Conservation (phyloP, 768 basidiomycete species). For the Mycena vulgaris region DNA sequence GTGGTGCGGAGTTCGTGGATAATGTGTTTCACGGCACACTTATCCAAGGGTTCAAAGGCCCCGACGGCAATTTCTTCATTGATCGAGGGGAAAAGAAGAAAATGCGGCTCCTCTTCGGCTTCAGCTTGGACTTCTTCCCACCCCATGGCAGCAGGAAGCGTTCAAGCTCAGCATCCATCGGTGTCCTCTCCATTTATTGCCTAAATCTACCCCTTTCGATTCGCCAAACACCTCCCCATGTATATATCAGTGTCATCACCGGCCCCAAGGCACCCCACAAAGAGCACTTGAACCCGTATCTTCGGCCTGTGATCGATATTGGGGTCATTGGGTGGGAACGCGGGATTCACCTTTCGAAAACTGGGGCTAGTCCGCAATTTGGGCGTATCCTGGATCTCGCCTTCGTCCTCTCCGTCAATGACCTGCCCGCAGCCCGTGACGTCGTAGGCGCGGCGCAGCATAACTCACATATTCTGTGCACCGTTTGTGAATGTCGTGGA, state of each 20-base stretch:
- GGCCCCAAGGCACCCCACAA: slow-evolving; percentile 41
- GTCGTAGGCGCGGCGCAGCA: slow-evolving; percentile 38
- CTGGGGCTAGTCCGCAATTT: slow-evolving; percentile 6
- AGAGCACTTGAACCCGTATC: slow-evolving; percentile 44
- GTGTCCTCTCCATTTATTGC: slow-evolving; percentile 45
- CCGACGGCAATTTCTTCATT: slow-evolving; percentile 33
- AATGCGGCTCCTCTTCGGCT: slow-evolving; percentile 37
- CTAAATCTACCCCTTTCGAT: slow-evolving; percentile 46
- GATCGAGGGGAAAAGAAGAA: slow-evolving; percentile 22
- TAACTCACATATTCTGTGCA: slow-evolving; percentile 42
- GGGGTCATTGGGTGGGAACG: slow-evolving; percentile 35
- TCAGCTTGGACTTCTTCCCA: slow-evolving; percentile 49
- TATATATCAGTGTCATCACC: slow-evolving; percentile 44
- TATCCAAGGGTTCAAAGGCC: not conserved
- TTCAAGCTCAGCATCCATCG: slow-evolving; percentile 37
- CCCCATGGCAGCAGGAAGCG: slow-evolving; percentile 36
- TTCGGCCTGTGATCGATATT: slow-evolving; percentile 46
- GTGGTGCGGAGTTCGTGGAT: not conserved
- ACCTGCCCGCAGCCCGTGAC: slow-evolving; percentile 46
- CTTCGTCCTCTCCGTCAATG: slow-evolving; percentile 39
- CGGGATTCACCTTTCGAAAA: slow-evolving; percentile 29
- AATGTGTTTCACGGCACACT: slow-evolving; percentile 8
- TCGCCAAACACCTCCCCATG: slow-evolving; percentile 45
- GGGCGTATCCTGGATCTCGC: not conserved
- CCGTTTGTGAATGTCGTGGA: slow-evolving; percentile 40